Evolutionary conservation across 1,284 basidiomycete species (phyloP), one percentile per base, ranked within the genome.

Genomic region (Tilletia horrida): DNA sequence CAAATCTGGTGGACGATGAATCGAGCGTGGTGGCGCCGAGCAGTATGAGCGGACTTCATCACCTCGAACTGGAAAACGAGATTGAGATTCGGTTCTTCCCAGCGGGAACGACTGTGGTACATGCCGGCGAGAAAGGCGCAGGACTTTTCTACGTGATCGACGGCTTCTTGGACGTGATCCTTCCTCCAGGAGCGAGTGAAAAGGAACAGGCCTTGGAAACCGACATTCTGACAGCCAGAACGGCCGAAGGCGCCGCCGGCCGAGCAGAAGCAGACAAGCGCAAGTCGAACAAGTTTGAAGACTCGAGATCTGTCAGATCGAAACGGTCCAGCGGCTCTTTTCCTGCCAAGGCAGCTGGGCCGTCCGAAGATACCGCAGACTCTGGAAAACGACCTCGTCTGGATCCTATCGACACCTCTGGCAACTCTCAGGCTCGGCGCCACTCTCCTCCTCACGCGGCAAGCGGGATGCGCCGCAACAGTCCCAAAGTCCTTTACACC

Each of bases 111-210:
- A 88, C 88, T 0, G 84, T 98, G 18, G 93, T 91, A 14, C 91
- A 89, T 77, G 92, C 93, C 6, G 95, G 93, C 35, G 95, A 99
- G 81, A 85, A 87, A 62, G 90, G 93, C 72, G 91, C 91, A 48
- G 95, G 95, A 9, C 84, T 98, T 29, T 99, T 95, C 85, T 99
- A 95, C 77, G 93, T 98, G 52, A 96, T 99, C 62, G 96, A 98
- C 73, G 95, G 95, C 0, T 93, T 97, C 82, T 84, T 99, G 47
- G 95, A 99, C 77, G 93, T 97, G 52, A 84, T 91, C 40, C 84
- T 95, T 52, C 91, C 91, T 1, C 83, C 84, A 29, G 67, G 66
- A 55, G 63, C 35, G 14, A 42, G 62, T 64, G 48, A 71, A 18
- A 68, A 72, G 6, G 71, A 70, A 25, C 67, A 55, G 25, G 35